Evolutionary conservation across 2,329 filamentous ascomycete species (phyloP).

Genomic region (Botrytis cinerea): DNA sequence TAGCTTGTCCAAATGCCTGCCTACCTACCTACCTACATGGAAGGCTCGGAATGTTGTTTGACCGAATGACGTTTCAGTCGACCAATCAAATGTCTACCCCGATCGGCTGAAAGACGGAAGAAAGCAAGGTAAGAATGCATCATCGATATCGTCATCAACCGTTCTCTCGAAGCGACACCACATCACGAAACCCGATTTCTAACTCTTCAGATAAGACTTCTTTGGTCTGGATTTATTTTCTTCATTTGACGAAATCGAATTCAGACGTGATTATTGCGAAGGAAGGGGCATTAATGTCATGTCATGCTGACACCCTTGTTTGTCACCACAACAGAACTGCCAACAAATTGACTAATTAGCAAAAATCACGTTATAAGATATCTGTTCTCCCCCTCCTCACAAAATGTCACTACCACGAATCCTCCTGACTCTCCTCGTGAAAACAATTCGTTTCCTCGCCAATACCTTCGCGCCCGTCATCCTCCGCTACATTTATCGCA

Average conservation of each 20-base stretch:
- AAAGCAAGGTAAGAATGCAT: background rate
- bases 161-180: background rate
- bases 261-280: background rate
- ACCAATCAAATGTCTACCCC: background rate
- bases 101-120: background rate
- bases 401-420: slow-evolving; percentile 17
- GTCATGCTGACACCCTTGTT: background rate
- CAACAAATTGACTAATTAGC: background rate
- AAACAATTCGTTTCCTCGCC: slow-evolving; percentile 17
- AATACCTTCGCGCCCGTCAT: slow-evolving; percentile 14
- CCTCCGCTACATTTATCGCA: slow-evolving; percentile 8
- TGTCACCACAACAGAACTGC: background rate
- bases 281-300: background rate
- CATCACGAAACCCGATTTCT: background rate
- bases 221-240: background rate
- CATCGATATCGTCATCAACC: background rate
- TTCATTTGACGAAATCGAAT: background rate
- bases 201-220: background rate
- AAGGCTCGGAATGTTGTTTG: background rate
- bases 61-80: background rate
- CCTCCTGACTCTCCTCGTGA: slow-evolving; percentile 13
- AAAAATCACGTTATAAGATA: background rate
- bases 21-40: background rate
- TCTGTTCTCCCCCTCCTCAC: background rate
- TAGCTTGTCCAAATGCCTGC: background rate